A percentile compares a stretch with the other conserved stretches of the same genome.
Conservation (phyloP, 2,329 filamentous ascomycete species). For the Scedosporium boydii region DNA sequence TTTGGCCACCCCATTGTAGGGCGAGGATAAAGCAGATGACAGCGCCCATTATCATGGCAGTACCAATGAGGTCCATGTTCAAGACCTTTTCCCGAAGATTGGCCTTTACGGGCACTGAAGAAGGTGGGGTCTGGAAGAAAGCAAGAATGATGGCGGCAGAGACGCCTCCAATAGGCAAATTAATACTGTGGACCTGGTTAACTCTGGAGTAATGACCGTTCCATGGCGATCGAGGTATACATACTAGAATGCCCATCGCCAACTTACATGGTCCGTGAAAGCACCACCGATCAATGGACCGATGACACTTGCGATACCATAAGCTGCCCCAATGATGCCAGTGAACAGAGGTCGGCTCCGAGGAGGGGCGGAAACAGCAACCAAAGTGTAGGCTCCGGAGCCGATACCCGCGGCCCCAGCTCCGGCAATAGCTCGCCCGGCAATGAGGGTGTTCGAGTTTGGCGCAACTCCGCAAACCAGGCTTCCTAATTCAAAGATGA, state of each 20-base stretch:
- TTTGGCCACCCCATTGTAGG: slow-evolving; percentile 37
- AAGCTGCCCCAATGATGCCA: slow-evolving; percentile 26
- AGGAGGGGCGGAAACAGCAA: slow-evolving; percentile 22
- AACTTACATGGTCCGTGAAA: slow-evolving; percentile 17
- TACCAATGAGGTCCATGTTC: slow-evolving; percentile 18
- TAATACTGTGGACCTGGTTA: slow-evolving; percentile 15
- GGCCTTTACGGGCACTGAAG: not conserved
- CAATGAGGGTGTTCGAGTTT: slow-evolving; percentile 37
- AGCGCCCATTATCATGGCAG: slow-evolving; percentile 21
- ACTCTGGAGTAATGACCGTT: not conserved
- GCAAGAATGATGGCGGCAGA: slow-evolving; percentile 23
- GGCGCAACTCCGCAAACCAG: slow-evolving; percentile 37
- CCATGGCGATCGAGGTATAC: not conserved
- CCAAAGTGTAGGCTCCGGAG: slow-evolving; percentile 31
- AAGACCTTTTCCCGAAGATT: not conserved
- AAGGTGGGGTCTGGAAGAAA: slow-evolving; percentile 31
- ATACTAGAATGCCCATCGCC: slow-evolving; percentile 21
- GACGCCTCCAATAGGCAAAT: slow-evolving; percentile 19
- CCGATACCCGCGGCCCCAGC: slow-evolving; percentile 38
- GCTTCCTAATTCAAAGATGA: slow-evolving; percentile 45
- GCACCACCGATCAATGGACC: slow-evolving; percentile 16
- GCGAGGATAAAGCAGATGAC: slow-evolving; percentile 38
- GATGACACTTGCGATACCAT: slow-evolving; percentile 22
- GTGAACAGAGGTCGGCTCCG: slow-evolving; percentile 19
- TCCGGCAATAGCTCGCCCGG: slow-evolving; percentile 39